Base-by-base conservation (phyloP, 441 rosid species). In the Raphanus hybrid region DNA sequence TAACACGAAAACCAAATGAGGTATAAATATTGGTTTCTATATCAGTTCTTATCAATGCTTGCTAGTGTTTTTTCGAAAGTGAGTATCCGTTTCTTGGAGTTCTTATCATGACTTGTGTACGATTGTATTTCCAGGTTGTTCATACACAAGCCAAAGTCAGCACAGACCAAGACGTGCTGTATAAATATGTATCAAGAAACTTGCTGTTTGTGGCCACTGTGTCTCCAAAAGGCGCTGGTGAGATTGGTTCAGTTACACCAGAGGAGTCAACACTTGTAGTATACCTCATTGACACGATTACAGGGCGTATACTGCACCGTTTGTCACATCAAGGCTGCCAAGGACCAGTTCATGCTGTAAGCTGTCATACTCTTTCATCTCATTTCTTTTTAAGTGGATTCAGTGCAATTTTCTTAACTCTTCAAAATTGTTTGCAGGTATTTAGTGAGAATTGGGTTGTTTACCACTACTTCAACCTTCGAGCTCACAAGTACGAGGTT, bases 371-470 rank as follows among this genome's bases (percentile, higher is more conserved):
- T 70, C 41, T 4, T 12, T 75, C 67, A 70, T 72, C 54, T 48
- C 32, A 39, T 73, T 8, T 62, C 14, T 34, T 54, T 15, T 58
- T 58, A 59, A 34, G 23, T 35, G 34, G 45, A 69, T 73, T 29
- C 66, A 18, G 50, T 70, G 69, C 69, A 23, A 69, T 27, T 65
- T 74, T 58, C 77, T 86, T 48, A 82, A 57, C 59, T 5, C 41
- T 29, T 81, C 41, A 59, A 76, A 62, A 77, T 41, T 60, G 37
- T 80, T 82, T 87, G 78, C 86, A 96, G 97, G 97, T 96, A 48
- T 84, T 94, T 48, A 96, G 98, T 81, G 99, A 96, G 78, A 96
- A 94, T 78, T 96, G 99, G 98, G 95, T 92, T 82, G 89, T 96
- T 48, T 96, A 94, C 85, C 98, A 96, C 89, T 91, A 94, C 81